phyloP scores from a whole-genome alignment of 2,329 filamentous ascomycete species.

The Claviceps purpurea region DNA sequence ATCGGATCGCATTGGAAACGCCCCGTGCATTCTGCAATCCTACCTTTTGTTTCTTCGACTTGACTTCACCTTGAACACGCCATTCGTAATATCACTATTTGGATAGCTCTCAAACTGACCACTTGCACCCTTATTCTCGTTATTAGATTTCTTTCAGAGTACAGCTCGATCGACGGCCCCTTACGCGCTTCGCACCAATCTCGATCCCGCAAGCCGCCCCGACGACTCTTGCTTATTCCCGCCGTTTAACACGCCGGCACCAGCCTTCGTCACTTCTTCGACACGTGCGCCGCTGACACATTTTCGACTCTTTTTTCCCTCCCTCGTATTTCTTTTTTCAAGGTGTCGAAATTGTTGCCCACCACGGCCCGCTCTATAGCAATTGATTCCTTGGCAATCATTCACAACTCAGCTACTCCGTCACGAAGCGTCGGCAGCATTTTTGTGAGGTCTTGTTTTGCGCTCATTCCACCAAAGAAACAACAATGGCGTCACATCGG shows the following conservation, averaged over 20 bases:
- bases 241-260: background rate
- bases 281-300: background rate
- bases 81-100: background rate
- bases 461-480: conserved; percentile 10
- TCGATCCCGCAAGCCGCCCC: background rate
- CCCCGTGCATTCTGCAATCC: conserved; percentile 15
- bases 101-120: background rate
- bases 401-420: conserved; percentile 11
- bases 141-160: conserved; percentile 1
- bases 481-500: conserved; percentile 73
- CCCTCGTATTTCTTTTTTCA: background rate
- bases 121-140: background rate
- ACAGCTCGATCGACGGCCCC: background rate
- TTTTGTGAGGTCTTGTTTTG: conserved; percentile 11
- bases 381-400: conserved; percentile 15
- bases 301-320: background rate
- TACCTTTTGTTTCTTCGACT: conserved; percentile 2
- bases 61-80: background rate
- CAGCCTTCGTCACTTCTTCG: background rate
- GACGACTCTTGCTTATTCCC: background rate
- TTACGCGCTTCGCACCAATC: conserved; percentile 1
- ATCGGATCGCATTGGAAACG: conserved; percentile 6
- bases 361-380: conserved; percentile 22
- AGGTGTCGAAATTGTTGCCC: conserved; percentile 16
- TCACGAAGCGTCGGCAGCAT: conserved; percentile 14